Evolutionary conservation across 1,284 basidiomycete genomes (phyloP).

Genomic region (Tilletia setariae): DNA sequence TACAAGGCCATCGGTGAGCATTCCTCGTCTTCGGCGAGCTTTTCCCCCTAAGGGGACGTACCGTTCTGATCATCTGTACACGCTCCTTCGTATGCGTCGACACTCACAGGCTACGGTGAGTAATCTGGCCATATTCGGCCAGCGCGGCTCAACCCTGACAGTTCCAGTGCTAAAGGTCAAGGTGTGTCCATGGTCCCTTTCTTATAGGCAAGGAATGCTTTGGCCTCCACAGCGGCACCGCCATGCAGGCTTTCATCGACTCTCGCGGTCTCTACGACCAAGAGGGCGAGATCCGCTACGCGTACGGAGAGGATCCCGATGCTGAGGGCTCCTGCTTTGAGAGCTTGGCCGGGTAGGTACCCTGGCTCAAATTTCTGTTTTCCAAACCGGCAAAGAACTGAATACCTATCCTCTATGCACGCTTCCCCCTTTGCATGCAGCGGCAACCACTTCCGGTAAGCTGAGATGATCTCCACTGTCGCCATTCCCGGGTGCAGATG

Average conservation of each 20-base stretch:
- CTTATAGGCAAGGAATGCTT: slow-evolving; percentile 62
- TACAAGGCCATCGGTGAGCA: slow-evolving; percentile 10
- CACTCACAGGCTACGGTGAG: slow-evolving; percentile 1
- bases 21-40: not conserved
- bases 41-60: not conserved
- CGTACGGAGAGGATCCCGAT: slow-evolving; percentile 56
- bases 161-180: too few relatives aligned
- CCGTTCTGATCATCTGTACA: too few relatives aligned
- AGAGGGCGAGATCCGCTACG: slow-evolving; percentile 61
- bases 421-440: too few relatives aligned
- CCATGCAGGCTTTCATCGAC: slow-evolving; percentile 69
- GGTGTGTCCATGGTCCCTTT: not conserved
- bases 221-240: slow-evolving; percentile 64
- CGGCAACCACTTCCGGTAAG: slow-evolving; percentile 10
- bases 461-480: not conserved
- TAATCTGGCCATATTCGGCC: too few relatives aligned
- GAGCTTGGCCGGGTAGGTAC: slow-evolving; percentile 34
- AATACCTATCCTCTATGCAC: too few relatives aligned
- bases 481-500: slow-evolving; percentile 59
- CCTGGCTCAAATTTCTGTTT: too few relatives aligned
- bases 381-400: too few relatives aligned
- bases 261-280: slow-evolving; percentile 59
- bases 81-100: not conserved
- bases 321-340: slow-evolving; percentile 2
- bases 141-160: too few relatives aligned